These are phyloP conservation scores for Colletotrichum cereale DNA, from an alignment of 2,329 filamentous ascomycete species.

Conservation along the genomic window DNA sequence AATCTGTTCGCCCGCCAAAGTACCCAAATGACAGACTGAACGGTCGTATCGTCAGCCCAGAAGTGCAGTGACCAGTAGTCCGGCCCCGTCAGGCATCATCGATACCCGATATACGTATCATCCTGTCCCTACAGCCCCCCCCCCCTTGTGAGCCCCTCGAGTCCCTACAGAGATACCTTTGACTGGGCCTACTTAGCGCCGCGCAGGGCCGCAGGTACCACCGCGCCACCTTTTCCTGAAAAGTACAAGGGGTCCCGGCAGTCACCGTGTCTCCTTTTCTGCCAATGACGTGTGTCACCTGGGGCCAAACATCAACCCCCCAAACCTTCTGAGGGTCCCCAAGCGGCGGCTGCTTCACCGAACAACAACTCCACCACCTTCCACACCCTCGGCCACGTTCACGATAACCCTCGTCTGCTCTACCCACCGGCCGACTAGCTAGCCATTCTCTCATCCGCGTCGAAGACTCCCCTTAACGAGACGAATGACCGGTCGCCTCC, in stretches of 20 bases:
- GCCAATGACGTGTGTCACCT: conserved; percentile 42
- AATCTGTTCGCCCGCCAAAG: conserved; percentile 5
- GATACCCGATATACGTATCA: conserved; percentile 34
- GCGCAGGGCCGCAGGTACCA: conserved; percentile 39
- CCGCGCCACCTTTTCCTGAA: conserved; percentile 36
- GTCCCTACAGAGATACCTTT: conserved; percentile 13
- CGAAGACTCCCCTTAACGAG: background rate
- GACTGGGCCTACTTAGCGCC: conserved; percentile 38
- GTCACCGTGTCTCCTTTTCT: conserved; percentile 41
- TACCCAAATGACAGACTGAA: conserved; percentile 12
- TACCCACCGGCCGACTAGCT: background rate
- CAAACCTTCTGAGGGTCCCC: conserved; percentile 40
- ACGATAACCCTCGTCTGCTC: conserved; percentile 8
- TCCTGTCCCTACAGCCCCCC: background rate
- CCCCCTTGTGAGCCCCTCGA: background rate
- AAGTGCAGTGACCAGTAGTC: conserved; percentile 27
- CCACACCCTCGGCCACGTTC: conserved; percentile 19
- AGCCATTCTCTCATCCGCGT: background rate
- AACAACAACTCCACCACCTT: conserved; percentile 37
- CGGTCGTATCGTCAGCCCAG: conserved; percentile 30
- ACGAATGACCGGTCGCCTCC: conserved; percentile 2
- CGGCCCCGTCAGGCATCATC: conserved; percentile 38
- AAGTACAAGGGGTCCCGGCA: conserved; percentile 40
- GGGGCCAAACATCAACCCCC: conserved; percentile 38
- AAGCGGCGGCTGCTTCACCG: conserved; percentile 38